phyloP scores from a whole-genome alignment of 805 yeast species.

The Yarrowia bubula region DNA sequence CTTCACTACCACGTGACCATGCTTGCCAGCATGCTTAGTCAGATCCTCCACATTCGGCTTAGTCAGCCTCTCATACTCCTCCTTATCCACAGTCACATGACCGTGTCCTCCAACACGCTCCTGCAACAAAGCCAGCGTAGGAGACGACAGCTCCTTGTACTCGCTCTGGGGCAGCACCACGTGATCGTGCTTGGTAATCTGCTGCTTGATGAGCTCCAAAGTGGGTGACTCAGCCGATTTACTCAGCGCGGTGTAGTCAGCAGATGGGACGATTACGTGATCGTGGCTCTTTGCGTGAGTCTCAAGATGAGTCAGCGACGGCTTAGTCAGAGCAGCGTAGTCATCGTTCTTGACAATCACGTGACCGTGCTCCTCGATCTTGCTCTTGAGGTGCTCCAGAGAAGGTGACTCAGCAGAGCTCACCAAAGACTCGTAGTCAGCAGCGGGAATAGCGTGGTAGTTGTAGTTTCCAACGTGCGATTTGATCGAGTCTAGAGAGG shows the following conservation, averaged over 20 bases:
- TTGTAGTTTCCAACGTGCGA: background rate
- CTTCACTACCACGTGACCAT: background rate
- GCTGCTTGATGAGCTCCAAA: slow-evolving; percentile 22
- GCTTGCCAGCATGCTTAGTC: slow-evolving; percentile 12
- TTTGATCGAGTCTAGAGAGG: slow-evolving; percentile 5
- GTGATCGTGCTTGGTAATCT: slow-evolving; percentile 28
- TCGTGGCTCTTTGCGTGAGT: background rate
- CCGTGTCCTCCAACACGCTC: slow-evolving; percentile 4
- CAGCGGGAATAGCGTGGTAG: slow-evolving; percentile 19
- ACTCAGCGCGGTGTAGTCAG: slow-evolving; percentile 28
- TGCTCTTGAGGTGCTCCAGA: background rate
- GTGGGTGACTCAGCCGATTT: slow-evolving; percentile 14
- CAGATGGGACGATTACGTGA: slow-evolving; percentile 29
- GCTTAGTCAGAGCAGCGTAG: background rate
- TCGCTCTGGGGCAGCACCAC: slow-evolving; percentile 25
- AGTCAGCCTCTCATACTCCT: background rate
- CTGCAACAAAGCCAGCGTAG: background rate
- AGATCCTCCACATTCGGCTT: slow-evolving; percentile 33
- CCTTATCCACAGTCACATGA: background rate
- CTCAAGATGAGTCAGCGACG: background rate
- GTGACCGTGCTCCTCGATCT: slow-evolving; percentile 28
- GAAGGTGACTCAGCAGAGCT: background rate
- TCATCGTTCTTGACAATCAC: slow-evolving; percentile 30
- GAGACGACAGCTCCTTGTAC: background rate
- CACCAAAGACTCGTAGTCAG: slow-evolving; percentile 1